These are phyloP conservation scores for Odontarrhena argentea DNA, from an alignment of 345 rosid genomes.

Conservation along the genomic window DNA sequence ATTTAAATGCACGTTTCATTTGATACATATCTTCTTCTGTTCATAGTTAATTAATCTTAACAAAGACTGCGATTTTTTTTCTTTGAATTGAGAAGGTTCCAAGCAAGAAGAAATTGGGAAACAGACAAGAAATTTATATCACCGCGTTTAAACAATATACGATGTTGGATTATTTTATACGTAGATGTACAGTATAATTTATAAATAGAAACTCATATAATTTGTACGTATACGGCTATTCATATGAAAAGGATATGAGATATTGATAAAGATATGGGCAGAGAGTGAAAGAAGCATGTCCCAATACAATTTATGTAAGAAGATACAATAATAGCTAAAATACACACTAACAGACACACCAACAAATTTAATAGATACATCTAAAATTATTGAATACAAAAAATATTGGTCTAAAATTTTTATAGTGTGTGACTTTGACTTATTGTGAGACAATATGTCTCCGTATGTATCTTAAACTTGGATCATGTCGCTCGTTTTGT, in stretches of 20 bases:
- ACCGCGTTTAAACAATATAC: constrained; percentile 12
- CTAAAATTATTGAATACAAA: constrained; percentile 22
- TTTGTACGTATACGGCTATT: constrained; percentile 40
- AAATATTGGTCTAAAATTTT: constrained; percentile 17
- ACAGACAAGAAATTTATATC: constrained; percentile 16
- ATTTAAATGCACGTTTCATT: constrained; percentile 23
- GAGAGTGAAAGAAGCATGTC: constrained; percentile 28
- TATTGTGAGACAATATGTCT: constrained; percentile 34
- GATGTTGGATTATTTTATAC: constrained; percentile 12
- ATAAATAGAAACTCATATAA: not conserved
- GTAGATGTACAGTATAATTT: constrained; percentile 9
- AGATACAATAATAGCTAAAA: constrained; percentile 28
- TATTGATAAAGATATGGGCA: constrained; percentile 36
- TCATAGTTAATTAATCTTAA: not conserved
- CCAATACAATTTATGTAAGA: constrained; percentile 35
- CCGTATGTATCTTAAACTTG: constrained; percentile 33
- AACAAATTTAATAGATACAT: constrained; percentile 14
- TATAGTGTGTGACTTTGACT: constrained; percentile 29
- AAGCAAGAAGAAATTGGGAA: constrained; percentile 21
- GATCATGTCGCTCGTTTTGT: constrained; percentile 43
- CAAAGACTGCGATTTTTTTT: not conserved
- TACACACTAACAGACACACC: constrained; percentile 1
- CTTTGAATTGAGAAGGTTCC: constrained; percentile 28
- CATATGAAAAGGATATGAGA: constrained; percentile 33
- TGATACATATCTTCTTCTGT: not conserved